Evolutionary conservation across 129 eudicot species (phyloP).

Genomic region (Helianthus annuus): HanXRQr2.0-SUNRISE NC_035441.2:9923159-9923658

Average conservation of each 20-base stretch:
- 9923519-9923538: not conserved
- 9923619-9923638: not conserved
- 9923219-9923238: not conserved
- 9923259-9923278: slow-evolving; percentile 6
- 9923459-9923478: not conserved
- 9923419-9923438: not conserved
- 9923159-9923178: not conserved
- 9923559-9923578: not conserved
- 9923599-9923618: not conserved
- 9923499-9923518: not conserved
- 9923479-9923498: slow-evolving; percentile 11
- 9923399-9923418: not conserved
- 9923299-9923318: not conserved
- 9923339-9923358: slow-evolving; percentile 7
- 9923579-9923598: not conserved
- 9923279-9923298: not conserved
- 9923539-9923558: not conserved
- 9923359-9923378: not conserved
- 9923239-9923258: not conserved
- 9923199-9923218: not conserved
- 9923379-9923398: not conserved
- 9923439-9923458: not conserved
- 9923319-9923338: not conserved
- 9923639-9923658: too few relatives aligned
- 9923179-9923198: not conserved